Percentiles rank a stretch among this genome's conserved stretches.
phyloP scores from a whole-genome alignment of 192 early-diverging fungal species.

The Oehlia diaphana region DNA sequence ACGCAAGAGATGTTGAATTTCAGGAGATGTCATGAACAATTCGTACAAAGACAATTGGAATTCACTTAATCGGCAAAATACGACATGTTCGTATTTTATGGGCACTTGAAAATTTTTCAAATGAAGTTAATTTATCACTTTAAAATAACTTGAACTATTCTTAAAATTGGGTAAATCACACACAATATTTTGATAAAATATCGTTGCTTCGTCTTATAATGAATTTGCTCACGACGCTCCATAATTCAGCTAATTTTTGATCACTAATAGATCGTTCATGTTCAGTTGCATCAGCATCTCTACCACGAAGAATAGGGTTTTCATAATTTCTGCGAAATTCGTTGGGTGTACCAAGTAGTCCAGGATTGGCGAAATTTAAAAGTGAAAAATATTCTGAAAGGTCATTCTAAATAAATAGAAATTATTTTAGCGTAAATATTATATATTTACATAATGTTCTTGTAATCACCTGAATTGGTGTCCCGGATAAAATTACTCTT shows the following conservation, averaged over 20 bases:
- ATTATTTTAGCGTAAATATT: not conserved
- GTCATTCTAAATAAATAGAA: conserved; percentile 60
- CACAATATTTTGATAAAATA: conserved; percentile 91
- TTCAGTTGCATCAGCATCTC: conserved; percentile 87
- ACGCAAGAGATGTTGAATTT: conserved; percentile 68
- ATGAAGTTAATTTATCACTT: not conserved
- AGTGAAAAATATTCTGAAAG: conserved; percentile 92
- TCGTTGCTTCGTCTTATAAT: conserved; percentile 98
- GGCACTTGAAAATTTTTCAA: conserved; percentile 65
- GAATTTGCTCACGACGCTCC: conserved; percentile 86
- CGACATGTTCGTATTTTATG: conserved; percentile 96
- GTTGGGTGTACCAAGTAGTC: conserved; percentile 77
- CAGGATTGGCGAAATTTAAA: conserved; percentile 94
- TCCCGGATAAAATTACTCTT: conserved; percentile 94
- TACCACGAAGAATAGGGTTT: conserved; percentile 89
- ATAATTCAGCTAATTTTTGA: conserved; percentile 81
- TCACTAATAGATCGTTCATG: conserved; percentile 78
- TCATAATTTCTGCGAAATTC: conserved; percentile 95
- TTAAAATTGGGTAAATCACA: not conserved
- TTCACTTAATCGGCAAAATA: conserved; percentile 84
- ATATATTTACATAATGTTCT: not conserved
- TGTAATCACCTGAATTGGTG: conserved; percentile 74
- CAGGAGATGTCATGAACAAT: conserved; percentile 68
- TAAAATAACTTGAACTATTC: not conserved
- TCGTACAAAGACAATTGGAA: conserved; percentile 84